phyloP scores from a whole-genome alignment of 2,329 filamentous ascomycete genomes.

The Penicillium sp. region DNA sequence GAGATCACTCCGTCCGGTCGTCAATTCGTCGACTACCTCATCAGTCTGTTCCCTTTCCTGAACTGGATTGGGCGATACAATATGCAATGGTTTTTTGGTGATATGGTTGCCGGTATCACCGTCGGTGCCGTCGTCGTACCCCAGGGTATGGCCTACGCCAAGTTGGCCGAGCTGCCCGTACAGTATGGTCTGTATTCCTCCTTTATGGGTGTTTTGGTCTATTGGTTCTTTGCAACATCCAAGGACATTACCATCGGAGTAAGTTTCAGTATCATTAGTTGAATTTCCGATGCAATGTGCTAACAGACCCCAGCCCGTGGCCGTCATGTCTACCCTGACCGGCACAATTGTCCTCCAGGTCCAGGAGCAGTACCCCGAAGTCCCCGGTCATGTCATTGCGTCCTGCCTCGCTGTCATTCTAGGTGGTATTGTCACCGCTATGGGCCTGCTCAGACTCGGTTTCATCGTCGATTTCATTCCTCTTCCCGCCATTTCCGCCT shows the following conservation, averaged over 20 bases:
- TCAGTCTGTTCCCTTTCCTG: slow-evolving; percentile 79
- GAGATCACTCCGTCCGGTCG: slow-evolving; percentile 59
- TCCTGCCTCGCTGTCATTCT: slow-evolving; percentile 74
- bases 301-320: slow-evolving; percentile 65
- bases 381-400: slow-evolving; percentile 66
- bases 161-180: slow-evolving; percentile 71
- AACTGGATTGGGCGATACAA: slow-evolving; percentile 93
- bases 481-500: slow-evolving; percentile 83
- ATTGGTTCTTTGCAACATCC: slow-evolving; percentile 97
- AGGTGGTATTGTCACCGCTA: slow-evolving; percentile 71
- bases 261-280: not conserved
- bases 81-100: slow-evolving; percentile 79
- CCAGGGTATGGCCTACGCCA: slow-evolving; percentile 93
- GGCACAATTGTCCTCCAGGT: slow-evolving; percentile 75
- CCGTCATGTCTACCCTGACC: slow-evolving; percentile 88
- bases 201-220: slow-evolving; percentile 90
- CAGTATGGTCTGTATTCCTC: slow-evolving; percentile 91
- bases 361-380: slow-evolving; percentile 51
- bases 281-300: not conserved
- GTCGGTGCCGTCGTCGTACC: slow-evolving; percentile 84
- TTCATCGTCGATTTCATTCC: slow-evolving; percentile 95
- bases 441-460: slow-evolving; percentile 77
- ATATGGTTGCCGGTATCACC: slow-evolving; percentile 81
- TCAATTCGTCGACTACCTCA: slow-evolving; percentile 60
- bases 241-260: slow-evolving; percentile 78